Conservation (phyloP, 352 stramenopile genomes). For the Stephanocyclus meneghinianus region DNA sequence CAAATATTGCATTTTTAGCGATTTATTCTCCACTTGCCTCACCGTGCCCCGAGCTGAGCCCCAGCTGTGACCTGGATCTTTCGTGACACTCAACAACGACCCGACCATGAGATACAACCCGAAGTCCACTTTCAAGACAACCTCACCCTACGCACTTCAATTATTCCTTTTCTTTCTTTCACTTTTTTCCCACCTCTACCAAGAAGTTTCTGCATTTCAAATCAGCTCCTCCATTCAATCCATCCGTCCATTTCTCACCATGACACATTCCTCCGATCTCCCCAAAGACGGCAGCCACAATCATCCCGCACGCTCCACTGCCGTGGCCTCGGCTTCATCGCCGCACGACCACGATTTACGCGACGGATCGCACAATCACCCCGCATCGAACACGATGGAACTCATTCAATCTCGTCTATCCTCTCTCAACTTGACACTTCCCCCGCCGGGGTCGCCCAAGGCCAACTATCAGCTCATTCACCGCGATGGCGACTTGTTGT, state of each 20-base stretch:
- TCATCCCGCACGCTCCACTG: neutral
- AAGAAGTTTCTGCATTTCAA: neutral
- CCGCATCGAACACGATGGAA: constrained; percentile 27
- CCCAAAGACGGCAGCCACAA: constrained; percentile 20
- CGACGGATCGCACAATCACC: constrained; percentile 16
- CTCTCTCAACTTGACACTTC: constrained; percentile 86
- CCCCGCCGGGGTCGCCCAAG: constrained; percentile 86
- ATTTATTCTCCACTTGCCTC: too few species aligned
- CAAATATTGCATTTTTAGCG: too few species aligned
- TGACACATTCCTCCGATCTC: neutral
- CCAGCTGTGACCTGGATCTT: too few species aligned
- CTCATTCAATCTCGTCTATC: constrained; percentile 83
- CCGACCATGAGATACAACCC: too few species aligned
- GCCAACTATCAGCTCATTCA: constrained; percentile 86
- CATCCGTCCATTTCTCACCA: neutral
- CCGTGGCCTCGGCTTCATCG: neutral
- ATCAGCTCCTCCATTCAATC: neutral
- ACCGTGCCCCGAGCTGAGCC: too few species aligned
- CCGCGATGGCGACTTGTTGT: constrained; percentile 49
- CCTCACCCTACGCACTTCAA: too few species aligned
- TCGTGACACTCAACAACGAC: too few species aligned
- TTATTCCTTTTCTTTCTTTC: too few species aligned
- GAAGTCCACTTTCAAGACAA: too few species aligned
- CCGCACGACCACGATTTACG: neutral
- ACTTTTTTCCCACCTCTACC: neutral